phyloP scores from a whole-genome alignment of 2,329 filamentous ascomycete genomes.

The Arthrinium puccinioides region DNA sequence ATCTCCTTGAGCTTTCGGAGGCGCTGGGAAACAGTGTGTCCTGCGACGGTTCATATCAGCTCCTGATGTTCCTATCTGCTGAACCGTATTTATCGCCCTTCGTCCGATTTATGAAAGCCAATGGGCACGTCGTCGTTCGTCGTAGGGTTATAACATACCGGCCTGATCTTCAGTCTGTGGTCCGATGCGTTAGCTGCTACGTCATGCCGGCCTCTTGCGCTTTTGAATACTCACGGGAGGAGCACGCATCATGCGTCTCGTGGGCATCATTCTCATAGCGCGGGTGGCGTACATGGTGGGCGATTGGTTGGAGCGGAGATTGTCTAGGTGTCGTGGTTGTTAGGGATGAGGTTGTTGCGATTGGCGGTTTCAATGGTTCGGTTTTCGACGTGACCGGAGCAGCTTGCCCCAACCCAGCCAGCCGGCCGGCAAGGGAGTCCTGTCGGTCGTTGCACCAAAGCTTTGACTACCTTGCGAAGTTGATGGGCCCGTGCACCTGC shows the following conservation, averaged over 20 bases:
- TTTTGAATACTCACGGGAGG: conserved; percentile 57
- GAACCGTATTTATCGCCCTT: too few species aligned
- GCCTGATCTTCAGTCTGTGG: conserved; percentile 58
- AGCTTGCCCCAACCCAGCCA: not conserved
- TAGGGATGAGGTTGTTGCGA: conserved; percentile 1
- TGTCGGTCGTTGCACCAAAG: too few species aligned
- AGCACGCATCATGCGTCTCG: conserved; percentile 59
- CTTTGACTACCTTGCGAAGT: too few species aligned
- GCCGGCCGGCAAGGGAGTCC: not conserved
- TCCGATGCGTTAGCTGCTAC: conserved; percentile 10
- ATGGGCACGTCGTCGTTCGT: too few species aligned
- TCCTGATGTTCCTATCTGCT: too few species aligned
- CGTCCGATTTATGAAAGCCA: too few species aligned
- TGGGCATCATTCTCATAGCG: conserved; percentile 60
- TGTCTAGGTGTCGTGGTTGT: not conserved
- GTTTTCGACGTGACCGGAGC: not conserved
- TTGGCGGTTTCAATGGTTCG: conserved; percentile 1
- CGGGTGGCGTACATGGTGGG: conserved; percentile 58
- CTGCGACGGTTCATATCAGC: too few species aligned
- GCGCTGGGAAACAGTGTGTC: conserved; percentile 94
- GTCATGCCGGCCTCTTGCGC: conserved; percentile 16
- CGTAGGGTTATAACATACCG: conserved; percentile 41
- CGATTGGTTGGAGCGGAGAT: conserved; percentile 20
- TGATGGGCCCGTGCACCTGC: too few species aligned
- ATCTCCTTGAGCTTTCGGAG: conserved; percentile 83